Percentiles rank a stretch among this genome's conserved stretches.
phyloP scores from a whole-genome alignment of 345 rosid genomes.

The Aethionema arabicum region DNA sequence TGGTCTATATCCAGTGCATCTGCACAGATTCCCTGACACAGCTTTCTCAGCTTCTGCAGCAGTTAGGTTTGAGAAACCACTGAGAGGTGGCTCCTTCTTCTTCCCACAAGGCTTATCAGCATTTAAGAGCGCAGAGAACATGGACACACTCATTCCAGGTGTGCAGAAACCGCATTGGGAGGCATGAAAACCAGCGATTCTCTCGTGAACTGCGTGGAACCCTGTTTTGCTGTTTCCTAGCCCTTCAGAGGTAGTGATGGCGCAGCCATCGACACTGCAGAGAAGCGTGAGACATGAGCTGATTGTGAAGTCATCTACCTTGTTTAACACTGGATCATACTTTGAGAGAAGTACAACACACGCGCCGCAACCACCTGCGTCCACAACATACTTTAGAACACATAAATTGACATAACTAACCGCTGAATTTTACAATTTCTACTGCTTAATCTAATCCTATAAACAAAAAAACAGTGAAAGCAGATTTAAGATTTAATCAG shows the following conservation, averaged over 20 bases:
- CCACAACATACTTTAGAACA: constrained; percentile 1
- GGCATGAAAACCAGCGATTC: constrained; percentile 82
- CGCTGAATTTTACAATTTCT: too few species aligned
- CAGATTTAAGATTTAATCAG: background rate
- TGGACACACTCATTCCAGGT: constrained; percentile 89
- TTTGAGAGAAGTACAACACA: constrained; percentile 80
- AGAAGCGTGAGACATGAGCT: constrained; percentile 91
- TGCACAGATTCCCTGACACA: constrained; percentile 74
- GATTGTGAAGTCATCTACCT: constrained; percentile 63
- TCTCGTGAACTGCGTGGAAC: constrained; percentile 80
- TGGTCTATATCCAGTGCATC: constrained; percentile 96
- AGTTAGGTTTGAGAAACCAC: constrained; percentile 73
- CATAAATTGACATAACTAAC: too few species aligned
- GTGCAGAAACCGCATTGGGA: constrained; percentile 97
- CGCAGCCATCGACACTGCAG: constrained; percentile 74
- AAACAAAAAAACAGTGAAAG: background rate
- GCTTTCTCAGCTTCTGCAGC: constrained; percentile 80
- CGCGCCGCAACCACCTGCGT: constrained; percentile 94
- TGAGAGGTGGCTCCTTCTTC: constrained; percentile 44
- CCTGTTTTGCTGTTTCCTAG: constrained; percentile 78
- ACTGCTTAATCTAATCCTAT: too few species aligned
- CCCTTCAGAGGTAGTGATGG: constrained; percentile 84
- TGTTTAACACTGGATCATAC: constrained; percentile 52
- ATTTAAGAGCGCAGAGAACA: constrained; percentile 72
- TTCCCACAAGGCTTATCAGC: constrained; percentile 55